Evolutionary conservation across 148 eudicot species (phyloP).

Genomic region (Vaccinium myrtillus): DNA sequence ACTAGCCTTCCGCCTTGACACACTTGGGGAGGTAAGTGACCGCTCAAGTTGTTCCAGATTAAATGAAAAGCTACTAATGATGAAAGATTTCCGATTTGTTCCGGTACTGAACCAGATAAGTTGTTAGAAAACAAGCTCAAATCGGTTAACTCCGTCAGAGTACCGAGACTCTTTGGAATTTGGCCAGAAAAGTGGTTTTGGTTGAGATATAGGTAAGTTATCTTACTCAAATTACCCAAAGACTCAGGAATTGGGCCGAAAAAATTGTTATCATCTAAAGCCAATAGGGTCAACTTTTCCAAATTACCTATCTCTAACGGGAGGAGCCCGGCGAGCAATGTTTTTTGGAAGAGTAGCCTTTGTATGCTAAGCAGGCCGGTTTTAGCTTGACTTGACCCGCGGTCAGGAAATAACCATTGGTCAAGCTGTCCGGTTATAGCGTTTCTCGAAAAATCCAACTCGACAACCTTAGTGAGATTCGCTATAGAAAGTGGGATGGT

Average conservation of each 20-base stretch:
- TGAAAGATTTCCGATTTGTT: constrained; percentile 3
- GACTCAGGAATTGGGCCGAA: constrained; percentile 5
- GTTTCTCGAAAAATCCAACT: not conserved
- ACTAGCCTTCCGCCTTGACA: not conserved
- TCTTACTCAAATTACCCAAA: constrained; percentile 6
- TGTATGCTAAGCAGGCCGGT: not conserved
- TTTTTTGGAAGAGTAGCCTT: not conserved
- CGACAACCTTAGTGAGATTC: not conserved
- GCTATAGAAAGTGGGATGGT: not conserved
- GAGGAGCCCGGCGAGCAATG: not conserved
- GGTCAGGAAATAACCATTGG: not conserved
- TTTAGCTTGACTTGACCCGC: not conserved
- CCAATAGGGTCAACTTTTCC: not conserved
- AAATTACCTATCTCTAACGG: not conserved
- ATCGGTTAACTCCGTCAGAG: not conserved
- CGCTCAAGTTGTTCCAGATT: not conserved
- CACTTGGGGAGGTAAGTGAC: constrained; percentile 6
- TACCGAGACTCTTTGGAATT: not conserved
- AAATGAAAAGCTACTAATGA: constrained; percentile 6
- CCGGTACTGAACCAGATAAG: constrained; percentile 1
- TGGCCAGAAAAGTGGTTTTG: not conserved
- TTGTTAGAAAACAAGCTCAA: not conserved
- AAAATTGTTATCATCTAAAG: not conserved
- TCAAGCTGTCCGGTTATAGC: not conserved
- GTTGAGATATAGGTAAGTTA: not conserved